phyloP scores from a whole-genome alignment of 208 protist species.

The Angomonas ambiguus region DNA sequence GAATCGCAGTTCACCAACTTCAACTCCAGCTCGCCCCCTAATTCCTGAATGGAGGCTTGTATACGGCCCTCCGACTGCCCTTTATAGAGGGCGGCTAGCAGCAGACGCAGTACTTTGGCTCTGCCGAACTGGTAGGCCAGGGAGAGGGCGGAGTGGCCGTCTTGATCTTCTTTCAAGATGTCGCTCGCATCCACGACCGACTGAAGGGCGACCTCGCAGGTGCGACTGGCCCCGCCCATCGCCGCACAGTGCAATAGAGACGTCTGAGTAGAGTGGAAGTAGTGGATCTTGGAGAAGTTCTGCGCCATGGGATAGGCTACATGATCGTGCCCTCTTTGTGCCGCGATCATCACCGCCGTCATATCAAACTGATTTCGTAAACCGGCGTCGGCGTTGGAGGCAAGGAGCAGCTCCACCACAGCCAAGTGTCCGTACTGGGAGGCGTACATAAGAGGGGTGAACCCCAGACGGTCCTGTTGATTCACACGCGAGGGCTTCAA shows the following conservation, averaged over 20 bases:
- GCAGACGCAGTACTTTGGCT: conserved; percentile 36
- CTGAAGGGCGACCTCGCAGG: conserved; percentile 32
- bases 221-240: conserved; percentile 44
- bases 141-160: conserved; percentile 60
- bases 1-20: conserved; percentile 45
- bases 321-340: conserved; percentile 49
- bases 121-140: conserved; percentile 67
- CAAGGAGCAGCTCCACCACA: conserved; percentile 63
- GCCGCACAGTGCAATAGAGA: conserved; percentile 75
- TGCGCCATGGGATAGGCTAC: conserved; percentile 55
- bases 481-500: conserved; percentile 37
- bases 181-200: conserved; percentile 16
- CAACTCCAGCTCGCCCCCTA: conserved; percentile 13
- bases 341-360: conserved; percentile 73
- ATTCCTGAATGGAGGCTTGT: conserved; percentile 11
- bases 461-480: conserved; percentile 38
- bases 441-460: conserved; percentile 74
- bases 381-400: conserved; percentile 41
- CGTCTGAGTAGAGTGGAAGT: conserved; percentile 41
- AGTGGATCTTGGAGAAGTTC: conserved; percentile 39
- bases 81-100: conserved; percentile 24
- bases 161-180: conserved; percentile 37
- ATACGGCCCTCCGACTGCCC: conserved; percentile 8
- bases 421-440: conserved; percentile 42
- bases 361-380: conserved; percentile 32